Base-by-base conservation (phyloP, 805 yeast species). In the Debaryomyces maramus region DNA sequence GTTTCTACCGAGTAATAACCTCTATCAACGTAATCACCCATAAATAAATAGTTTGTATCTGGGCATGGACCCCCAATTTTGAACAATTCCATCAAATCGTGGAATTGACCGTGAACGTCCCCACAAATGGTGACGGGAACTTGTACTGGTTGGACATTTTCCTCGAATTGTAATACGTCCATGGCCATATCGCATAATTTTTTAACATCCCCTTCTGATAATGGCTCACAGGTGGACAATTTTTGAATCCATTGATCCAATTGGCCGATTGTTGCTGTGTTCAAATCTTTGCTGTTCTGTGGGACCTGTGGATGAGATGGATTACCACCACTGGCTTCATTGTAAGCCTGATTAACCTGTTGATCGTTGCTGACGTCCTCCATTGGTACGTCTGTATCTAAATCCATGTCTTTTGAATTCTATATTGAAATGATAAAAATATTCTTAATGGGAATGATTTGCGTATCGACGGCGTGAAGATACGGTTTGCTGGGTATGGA, bases 51-150 rank as follows among this genome's bases (percentile, higher is more conserved):
- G 54, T 70, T 70, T 11, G 76, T 70, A 51, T 70, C 76, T 10
- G 76, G 76, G 45, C 75, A 70, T n/a, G 76, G 75, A 8, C 76
- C 76, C 10, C 97, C 97, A 55, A 89, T 89, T 56, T 88, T 87
- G 65, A 89, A 90, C 43, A 89, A 72, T 63, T 89, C 97, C 83
- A 88, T 85, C 61, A 89, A 72, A 70, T 89, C 97, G 61, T 90
- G 97, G 62, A 89, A 90, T 64, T 89, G 97, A 29, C 97, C 97
- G 60, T 89, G 97, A 39, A 89, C 91, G 65, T 89, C 97, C 51
- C 97, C 97, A 72, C 97, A 91, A 49, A 90, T 89, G 14, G 98
- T 91, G 24, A 93, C 98, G 4, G 99, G 99, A 6, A 89, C 91
- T 47, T 80, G 81, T 34, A 91, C 97, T 1, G 96, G 96, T 67